Percentiles rank a stretch among this genome's conserved stretches.
Conservation (phyloP, 2,329 filamentous ascomycete genomes). For the Botrytis medusae region DNA sequence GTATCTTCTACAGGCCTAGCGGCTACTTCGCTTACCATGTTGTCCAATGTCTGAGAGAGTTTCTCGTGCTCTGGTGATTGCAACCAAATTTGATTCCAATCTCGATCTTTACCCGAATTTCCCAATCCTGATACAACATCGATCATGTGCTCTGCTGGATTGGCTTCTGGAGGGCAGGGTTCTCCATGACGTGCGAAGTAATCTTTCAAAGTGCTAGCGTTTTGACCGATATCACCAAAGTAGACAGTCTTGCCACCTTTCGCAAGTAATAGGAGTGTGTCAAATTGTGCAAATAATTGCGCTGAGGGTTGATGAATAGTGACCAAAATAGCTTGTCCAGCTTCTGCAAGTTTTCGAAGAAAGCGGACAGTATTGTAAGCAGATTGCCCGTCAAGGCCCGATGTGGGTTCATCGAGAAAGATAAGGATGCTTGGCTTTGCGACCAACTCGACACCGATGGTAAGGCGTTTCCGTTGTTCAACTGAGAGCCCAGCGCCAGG, state of each 20-base stretch:
- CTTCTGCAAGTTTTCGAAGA: constrained; percentile 58
- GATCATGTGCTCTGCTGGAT: constrained; percentile 49
- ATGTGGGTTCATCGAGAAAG: constrained; percentile 62
- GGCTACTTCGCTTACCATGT: constrained; percentile 51
- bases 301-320: constrained; percentile 58
- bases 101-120: constrained; percentile 50
- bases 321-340: constrained; percentile 54
- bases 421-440: constrained; percentile 58
- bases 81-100: constrained; percentile 70
- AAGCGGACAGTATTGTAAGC: constrained; percentile 64
- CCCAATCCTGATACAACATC: constrained; percentile 46
- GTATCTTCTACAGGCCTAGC: constrained; percentile 38
- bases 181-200: constrained; percentile 56
- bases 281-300: constrained; percentile 55
- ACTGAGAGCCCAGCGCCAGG: constrained; percentile 62
- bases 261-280: constrained; percentile 63
- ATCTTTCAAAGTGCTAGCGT: constrained; percentile 55
- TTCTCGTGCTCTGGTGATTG: constrained; percentile 56
- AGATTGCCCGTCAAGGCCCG: constrained; percentile 62
- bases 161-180: constrained; percentile 44
- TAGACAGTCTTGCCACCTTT: constrained; percentile 66
- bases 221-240: constrained; percentile 64
- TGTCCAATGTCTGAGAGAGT: constrained; percentile 58
- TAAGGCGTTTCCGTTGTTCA: constrained; percentile 61
- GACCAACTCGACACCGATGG: constrained; percentile 58